These are phyloP conservation scores for Tetradesmus lagerheimii DNA, from an alignment of 139 green algal genomes.

Conservation along the genomic window DNA sequence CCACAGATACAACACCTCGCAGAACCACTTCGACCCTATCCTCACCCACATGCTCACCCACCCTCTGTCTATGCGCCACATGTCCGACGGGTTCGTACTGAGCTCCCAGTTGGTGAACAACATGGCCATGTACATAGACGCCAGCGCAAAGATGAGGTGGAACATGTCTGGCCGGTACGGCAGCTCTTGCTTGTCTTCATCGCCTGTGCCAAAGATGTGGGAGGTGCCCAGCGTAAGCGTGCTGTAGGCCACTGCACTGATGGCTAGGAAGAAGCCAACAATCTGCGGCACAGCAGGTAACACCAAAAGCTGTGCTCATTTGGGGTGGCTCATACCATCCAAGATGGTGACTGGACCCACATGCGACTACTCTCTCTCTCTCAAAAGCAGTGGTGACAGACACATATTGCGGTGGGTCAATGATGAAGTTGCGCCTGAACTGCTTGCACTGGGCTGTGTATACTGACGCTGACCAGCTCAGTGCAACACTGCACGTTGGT, in stretches of 20 bases:
- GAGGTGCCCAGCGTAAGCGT: constrained; percentile 52
- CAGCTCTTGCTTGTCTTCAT: constrained; percentile 48
- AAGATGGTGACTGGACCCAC: too few species aligned
- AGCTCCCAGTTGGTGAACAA: constrained; percentile 79
- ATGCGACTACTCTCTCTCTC: too few species aligned
- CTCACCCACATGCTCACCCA: constrained; percentile 85
- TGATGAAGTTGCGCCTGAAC: too few species aligned
- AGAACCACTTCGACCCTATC: constrained; percentile 83
- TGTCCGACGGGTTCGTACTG: constrained; percentile 10
- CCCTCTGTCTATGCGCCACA: constrained; percentile 70
- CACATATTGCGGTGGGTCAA: too few species aligned
- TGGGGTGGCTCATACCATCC: too few species aligned
- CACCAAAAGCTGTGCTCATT: too few species aligned
- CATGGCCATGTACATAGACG: constrained; percentile 80
- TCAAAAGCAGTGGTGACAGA: neutral
- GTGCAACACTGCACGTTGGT: too few species aligned
- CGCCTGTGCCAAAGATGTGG: constrained; percentile 53
- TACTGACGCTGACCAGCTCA: too few species aligned
- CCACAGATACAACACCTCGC: constrained; percentile 84
- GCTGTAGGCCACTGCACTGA: constrained; percentile 65
- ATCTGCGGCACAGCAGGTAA: constrained; percentile 30
- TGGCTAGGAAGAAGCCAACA: constrained; percentile 68
- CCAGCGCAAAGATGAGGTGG: constrained; percentile 80
- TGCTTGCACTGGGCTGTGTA: too few species aligned
- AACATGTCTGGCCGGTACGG: constrained; percentile 84